Conservation (phyloP, 2,329 filamentous ascomycete genomes). For the Apiospora hydei region DNA sequence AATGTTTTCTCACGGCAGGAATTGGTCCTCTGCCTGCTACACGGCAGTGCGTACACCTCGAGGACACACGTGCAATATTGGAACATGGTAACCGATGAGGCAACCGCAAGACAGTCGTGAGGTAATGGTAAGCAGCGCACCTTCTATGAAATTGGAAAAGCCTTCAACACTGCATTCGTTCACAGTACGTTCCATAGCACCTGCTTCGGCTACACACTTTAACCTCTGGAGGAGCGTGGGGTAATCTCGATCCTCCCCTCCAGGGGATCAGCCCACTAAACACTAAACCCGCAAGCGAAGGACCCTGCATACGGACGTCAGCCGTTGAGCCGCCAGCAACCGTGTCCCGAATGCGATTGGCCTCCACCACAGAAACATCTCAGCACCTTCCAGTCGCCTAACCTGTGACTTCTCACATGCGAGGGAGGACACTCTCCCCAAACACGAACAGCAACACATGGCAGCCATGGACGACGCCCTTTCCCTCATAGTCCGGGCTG, state of each 20-base stretch:
- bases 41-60: too few species aligned
- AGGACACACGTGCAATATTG: too few species aligned
- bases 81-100: too few species aligned
- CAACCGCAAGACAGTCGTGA: too few species aligned
- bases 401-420: not conserved
- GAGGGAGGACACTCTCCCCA: not conserved
- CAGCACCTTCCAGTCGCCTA: not conserved
- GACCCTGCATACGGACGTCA: constrained; percentile 5
- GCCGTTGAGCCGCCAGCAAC: constrained; percentile 11
- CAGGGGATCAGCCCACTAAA: not conserved
- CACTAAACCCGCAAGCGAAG: not conserved
- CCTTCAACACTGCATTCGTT: too few species aligned
- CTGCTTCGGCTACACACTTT: too few species aligned
- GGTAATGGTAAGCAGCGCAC: too few species aligned
- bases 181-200: too few species aligned
- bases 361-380: constrained; percentile 2
- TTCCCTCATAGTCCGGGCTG: not conserved
- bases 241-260: not conserved
- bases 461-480: constrained; percentile 9
- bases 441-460: not conserved
- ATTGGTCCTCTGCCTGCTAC: too few species aligned
- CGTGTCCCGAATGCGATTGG: constrained; percentile 2
- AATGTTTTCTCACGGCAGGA: too few species aligned
- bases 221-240: not conserved
- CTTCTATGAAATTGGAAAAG: too few species aligned